phyloP scores from a whole-genome alignment of 1,284 basidiomycete species.

The Melampsora occidentalis region DNA sequence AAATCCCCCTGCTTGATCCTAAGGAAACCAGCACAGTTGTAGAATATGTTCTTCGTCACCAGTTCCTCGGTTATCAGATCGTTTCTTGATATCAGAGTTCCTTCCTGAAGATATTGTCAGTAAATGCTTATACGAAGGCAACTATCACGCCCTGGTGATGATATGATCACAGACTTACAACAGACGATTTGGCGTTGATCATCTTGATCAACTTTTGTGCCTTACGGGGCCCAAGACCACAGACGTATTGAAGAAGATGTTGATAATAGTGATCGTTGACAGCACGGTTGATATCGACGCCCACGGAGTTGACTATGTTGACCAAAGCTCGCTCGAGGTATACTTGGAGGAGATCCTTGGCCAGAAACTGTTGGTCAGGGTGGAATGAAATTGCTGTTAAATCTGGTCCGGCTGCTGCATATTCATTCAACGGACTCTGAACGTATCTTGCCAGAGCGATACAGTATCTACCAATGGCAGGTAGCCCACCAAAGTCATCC shows the following conservation, averaged over 20 bases:
- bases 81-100: slow-evolving; percentile 75
- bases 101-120: slow-evolving; percentile 61
- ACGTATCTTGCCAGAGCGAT: slow-evolving; percentile 88
- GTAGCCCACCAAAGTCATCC: slow-evolving; percentile 79
- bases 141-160: slow-evolving; percentile 25
- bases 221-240: slow-evolving; percentile 92
- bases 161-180: slow-evolving; percentile 44
- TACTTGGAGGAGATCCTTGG: slow-evolving; percentile 75
- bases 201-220: slow-evolving; percentile 80
- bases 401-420: slow-evolving; percentile 76
- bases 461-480: slow-evolving; percentile 83
- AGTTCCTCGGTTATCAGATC: slow-evolving; percentile 77
- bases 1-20: slow-evolving; percentile 73
- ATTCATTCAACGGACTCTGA: slow-evolving; percentile 92
- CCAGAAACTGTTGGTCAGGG: slow-evolving; percentile 75
- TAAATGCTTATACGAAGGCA: slow-evolving; percentile 48
- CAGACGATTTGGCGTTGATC: slow-evolving; percentile 67
- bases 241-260: slow-evolving; percentile 80
- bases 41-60: slow-evolving; percentile 73
- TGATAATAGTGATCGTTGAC: slow-evolving; percentile 83
- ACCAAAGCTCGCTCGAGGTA: slow-evolving; percentile 84
- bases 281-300: slow-evolving; percentile 92
- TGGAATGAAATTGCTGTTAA: slow-evolving; percentile 75
- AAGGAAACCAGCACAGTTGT: slow-evolving; percentile 87
- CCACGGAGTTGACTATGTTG: slow-evolving; percentile 83